Evolutionary conservation across 208 protist species (phyloP).

Genomic region (Leishmania tropica): DNA sequence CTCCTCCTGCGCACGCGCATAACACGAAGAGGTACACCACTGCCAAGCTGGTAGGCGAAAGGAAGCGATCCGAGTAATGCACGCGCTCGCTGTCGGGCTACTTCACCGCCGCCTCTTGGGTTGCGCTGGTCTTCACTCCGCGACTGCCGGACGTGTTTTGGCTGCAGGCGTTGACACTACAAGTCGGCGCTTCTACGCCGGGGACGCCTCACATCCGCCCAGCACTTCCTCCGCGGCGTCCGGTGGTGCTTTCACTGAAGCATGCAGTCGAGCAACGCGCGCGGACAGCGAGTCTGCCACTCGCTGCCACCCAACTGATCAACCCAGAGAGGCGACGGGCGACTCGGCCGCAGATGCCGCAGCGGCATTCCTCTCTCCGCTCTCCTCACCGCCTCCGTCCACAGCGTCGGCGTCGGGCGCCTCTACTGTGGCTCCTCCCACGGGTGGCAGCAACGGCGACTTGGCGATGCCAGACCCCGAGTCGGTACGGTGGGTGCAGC

Average conservation of each 20-base stretch:
- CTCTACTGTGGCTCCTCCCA: neutral
- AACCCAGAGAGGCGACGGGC: neutral
- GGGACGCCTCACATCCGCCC: neutral
- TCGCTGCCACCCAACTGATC: neutral
- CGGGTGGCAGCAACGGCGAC: neutral
- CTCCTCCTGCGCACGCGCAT: neutral
- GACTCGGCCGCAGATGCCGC: neutral
- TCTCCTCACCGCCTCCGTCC: neutral
- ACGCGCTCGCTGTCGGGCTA: neutral
- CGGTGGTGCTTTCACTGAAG: neutral
- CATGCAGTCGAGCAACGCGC: neutral
- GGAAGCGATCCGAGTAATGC: neutral
- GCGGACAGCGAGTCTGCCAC: neutral
- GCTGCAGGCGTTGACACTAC: neutral
- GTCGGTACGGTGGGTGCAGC: conserved; percentile 74
- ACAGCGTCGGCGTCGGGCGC: neutral
- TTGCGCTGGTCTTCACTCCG: neutral
- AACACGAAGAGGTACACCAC: neutral
- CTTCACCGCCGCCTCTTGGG: neutral
- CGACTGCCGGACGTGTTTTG: neutral
- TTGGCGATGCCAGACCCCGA: conserved; percentile 41
- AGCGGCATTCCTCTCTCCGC: neutral
- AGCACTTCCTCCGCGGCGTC: neutral
- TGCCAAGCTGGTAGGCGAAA: neutral
- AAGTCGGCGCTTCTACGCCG: neutral